Evolutionary conservation across 352 stramenopile species (phyloP), one percentile per base, ranked within the genome.

Genomic region (Phytophthora melonis): DNA sequence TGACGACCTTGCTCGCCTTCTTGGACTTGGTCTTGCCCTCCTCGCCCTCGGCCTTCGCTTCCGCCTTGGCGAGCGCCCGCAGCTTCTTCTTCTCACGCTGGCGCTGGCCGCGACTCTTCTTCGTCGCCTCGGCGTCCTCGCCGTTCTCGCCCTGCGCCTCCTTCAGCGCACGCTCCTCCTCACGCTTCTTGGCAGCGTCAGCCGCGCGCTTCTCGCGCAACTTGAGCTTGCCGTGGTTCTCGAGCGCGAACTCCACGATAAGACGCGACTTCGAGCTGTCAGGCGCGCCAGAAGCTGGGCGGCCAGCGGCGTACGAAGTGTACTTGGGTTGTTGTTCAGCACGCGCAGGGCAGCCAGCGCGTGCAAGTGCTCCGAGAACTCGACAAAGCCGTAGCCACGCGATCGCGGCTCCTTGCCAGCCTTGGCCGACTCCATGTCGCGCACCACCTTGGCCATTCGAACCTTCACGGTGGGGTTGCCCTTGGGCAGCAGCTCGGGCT

Each of bases 311-410:
- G 34, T 86, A 78, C 32, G 78, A 73, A 43, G 82, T 88, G 75
- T 98, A 99, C 52, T 86, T 77, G 97, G 92, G 81, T 99, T 99
- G 82, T 99, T 99, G 81, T 99, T 99, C 41, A 99, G 75, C 60
- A 97, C 80, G 23, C 98, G 91, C 43, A 99, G 82, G 59, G 94
- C 97, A n/a, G 97, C 95, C 32, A 99, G 82, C 14, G 98, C 97
- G 83, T 99, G 95, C 41, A 93, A 84, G 82, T 99, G 98, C 78
- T 99, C 84, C 11, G 86, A 88, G 76, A 99, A 99, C 81, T 99
- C 97, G n/a, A 98, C 96, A 86, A 99, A 99, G 14, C 89, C 98
- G 66, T 91, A 95, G 25, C 89, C 87, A 23, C 87, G 81, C 30
- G 89, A 95, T 23, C 74, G 70, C 25, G 71, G 70, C 34, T 87